These are phyloP conservation scores for Rhizopogon sp. DNA, from an alignment of 768 basidiomycete genomes.

Conservation along the genomic window DNA sequence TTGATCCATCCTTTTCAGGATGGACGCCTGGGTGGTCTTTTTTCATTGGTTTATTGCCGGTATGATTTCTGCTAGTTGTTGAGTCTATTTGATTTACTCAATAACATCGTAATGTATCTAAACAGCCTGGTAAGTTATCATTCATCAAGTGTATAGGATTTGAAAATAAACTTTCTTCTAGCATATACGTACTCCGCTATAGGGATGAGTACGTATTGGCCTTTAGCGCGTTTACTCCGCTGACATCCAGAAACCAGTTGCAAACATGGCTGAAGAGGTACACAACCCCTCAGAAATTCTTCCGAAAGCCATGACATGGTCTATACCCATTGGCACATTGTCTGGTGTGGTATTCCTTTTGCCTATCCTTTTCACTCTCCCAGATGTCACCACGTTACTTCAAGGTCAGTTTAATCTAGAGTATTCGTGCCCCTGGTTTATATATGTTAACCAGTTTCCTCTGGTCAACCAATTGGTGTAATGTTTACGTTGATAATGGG, in stretches of 20 bases:
- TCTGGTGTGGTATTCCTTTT: conserved; percentile 52
- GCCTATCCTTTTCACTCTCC: conserved; percentile 61
- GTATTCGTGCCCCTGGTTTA: conserved; percentile 3
- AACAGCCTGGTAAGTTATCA: conserved; percentile 22
- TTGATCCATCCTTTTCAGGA: conserved; percentile 58
- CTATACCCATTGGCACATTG: conserved; percentile 47
- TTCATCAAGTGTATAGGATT: neutral
- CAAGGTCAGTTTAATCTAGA: conserved; percentile 32
- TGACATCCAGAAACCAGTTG: conserved; percentile 31
- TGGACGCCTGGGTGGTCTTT: conserved; percentile 68
- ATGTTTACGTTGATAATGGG: conserved; percentile 63
- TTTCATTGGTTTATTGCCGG: conserved; percentile 59
- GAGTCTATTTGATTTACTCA: neutral
- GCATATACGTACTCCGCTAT: conserved; percentile 56
- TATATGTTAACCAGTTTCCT: conserved; percentile 34
- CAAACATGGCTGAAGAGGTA: conserved; percentile 68
- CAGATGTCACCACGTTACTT: conserved; percentile 48
- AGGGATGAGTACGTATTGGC: conserved; percentile 48
- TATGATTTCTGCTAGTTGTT: conserved; percentile 13
- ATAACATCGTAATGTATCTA: neutral
- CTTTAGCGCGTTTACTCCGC: neutral
- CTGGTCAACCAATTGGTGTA: conserved; percentile 59
- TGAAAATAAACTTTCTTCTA: conserved; percentile 12
- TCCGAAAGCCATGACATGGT: conserved; percentile 50
- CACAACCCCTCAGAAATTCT: conserved; percentile 50